phyloP scores from a whole-genome alignment of 176 grass and related monocot genomes.

The Hordeum vulgare region DNA sequence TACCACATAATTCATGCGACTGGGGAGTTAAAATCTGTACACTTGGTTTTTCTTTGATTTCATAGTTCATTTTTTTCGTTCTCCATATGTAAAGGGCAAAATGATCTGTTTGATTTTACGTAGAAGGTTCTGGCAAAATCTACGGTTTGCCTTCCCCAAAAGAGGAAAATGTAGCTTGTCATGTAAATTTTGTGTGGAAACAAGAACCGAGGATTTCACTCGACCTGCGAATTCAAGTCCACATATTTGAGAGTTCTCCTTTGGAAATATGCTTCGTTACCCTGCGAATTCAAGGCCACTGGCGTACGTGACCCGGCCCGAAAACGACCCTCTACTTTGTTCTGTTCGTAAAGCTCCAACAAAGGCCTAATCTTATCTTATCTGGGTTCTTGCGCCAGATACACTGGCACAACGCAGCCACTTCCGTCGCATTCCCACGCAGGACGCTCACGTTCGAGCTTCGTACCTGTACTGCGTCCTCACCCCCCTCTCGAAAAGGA shows the following conservation, averaged over 20 bases:
- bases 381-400: background rate
- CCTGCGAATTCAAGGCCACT: background rate
- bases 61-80: background rate
- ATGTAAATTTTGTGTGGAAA: background rate
- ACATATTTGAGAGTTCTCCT: background rate
- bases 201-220: background rate
- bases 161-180: background rate
- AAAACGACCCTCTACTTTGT: background rate
- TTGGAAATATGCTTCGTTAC: background rate
- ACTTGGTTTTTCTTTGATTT: background rate
- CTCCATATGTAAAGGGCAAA: no score
- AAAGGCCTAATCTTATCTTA: conserved; percentile 16
- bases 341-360: background rate
- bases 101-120: no score
- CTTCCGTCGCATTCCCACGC: conserved; percentile 4
- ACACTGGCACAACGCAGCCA: background rate
- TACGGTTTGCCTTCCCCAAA: no score
- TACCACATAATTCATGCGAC: background rate
- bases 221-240: background rate
- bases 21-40: background rate
- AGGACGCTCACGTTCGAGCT: background rate
- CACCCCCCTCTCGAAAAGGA: no score
- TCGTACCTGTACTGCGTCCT: background rate
- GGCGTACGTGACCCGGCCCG: background rate
- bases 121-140: no score